Conservation (phyloP, 108 stramenopile genomes). For the Skeletonema potamos region DNA sequence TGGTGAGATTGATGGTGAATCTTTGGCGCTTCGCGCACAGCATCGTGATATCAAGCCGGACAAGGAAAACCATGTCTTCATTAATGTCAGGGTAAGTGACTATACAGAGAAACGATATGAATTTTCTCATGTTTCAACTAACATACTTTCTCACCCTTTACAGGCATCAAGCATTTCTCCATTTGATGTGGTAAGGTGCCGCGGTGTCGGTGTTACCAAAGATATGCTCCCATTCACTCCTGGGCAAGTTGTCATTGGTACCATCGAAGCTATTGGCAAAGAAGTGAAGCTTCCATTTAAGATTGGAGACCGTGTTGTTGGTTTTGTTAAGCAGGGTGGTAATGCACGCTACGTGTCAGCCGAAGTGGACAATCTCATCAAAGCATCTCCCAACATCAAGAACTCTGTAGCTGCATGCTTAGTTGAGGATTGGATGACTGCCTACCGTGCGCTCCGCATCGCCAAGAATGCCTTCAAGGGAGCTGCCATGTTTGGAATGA, state of each 20-base stretch:
- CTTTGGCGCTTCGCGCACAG: constrained; percentile 37
- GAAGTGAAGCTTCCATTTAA: constrained; percentile 22
- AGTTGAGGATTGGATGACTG: constrained; percentile 74
- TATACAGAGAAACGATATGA: background rate
- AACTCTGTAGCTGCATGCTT: constrained; percentile 62
- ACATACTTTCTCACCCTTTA: background rate
- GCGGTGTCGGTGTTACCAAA: constrained; percentile 48
- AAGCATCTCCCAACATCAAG: constrained; percentile 54
- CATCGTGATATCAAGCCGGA: constrained; percentile 43
- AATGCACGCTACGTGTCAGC: constrained; percentile 65
- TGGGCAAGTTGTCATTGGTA: constrained; percentile 65
- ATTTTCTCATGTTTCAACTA: background rate
- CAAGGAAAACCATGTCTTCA: constrained; percentile 43
- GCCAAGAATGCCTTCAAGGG: constrained; percentile 36
- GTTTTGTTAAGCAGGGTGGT: constrained; percentile 50
- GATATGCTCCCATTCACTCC: constrained; percentile 57
- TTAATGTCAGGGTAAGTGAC: constrained; percentile 53
- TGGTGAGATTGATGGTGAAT: background rate
- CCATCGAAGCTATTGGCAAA: constrained; percentile 47
- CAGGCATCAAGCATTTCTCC: constrained; percentile 71
- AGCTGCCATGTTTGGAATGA: constrained; percentile 51
- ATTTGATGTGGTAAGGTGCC: constrained; percentile 55
- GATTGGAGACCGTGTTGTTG: constrained; percentile 63
- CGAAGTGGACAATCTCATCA: constrained; percentile 47
- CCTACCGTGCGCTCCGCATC: constrained; percentile 68